Evolutionary conservation across 1,284 basidiomycete genomes (phyloP).

Genomic region (Cystobasidium slooffiae): DNA sequence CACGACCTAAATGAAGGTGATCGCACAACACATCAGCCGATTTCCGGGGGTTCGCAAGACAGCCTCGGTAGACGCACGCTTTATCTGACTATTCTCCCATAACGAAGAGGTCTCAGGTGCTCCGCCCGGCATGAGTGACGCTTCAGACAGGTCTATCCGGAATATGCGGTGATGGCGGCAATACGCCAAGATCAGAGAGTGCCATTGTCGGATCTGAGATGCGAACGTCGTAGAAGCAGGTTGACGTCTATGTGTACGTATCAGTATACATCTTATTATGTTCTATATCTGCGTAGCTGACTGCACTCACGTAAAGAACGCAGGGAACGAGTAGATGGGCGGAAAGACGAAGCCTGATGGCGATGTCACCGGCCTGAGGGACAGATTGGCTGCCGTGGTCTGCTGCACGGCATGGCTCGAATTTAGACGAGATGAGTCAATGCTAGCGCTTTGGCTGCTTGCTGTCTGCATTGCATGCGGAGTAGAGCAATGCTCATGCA

Average conservation of each 20-base stretch:
- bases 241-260: conserved; percentile 12
- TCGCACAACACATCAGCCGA: not conserved
- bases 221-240: conserved; percentile 34
- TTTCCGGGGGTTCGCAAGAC: not conserved
- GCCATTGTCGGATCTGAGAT: conserved; percentile 39
- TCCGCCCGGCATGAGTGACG: conserved; percentile 12
- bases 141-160: conserved; percentile 32
- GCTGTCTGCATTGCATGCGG: conserved; percentile 19
- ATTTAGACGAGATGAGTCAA: not conserved
- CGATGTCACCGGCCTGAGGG: conserved; percentile 26
- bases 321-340: conserved; percentile 42
- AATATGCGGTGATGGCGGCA: conserved; percentile 37
- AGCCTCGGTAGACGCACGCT: not conserved
- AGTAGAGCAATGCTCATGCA: not conserved
- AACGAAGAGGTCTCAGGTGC: conserved; percentile 10
- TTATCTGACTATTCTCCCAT: conserved; percentile 31
- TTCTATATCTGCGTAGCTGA: not conserved
- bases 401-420: not conserved
- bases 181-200: conserved; percentile 27
- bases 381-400: not conserved
- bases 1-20: conserved; percentile 15
- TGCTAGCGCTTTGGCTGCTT: conserved; percentile 18
- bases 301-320: conserved; percentile 38
- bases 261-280: not conserved
- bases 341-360: conserved; percentile 37